These are phyloP conservation scores for Fusarium tjaetaba DNA, from an alignment of 2,329 filamentous ascomycete species.

Conservation along the genomic window DNA sequence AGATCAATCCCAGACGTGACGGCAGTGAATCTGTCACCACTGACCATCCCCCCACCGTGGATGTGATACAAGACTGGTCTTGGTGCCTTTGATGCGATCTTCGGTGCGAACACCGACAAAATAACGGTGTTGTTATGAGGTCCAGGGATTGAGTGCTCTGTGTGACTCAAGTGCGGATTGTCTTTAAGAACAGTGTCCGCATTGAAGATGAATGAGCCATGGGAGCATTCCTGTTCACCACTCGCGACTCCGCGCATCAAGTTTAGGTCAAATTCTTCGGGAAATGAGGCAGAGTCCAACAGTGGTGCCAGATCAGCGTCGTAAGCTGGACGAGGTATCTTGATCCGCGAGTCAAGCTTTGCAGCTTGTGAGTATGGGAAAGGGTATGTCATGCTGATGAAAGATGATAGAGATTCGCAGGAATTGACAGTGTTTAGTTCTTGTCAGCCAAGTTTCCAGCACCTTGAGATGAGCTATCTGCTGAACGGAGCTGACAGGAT, in stretches of 20 bases:
- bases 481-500: neutral
- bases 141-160: neutral
- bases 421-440: fast-evolving
- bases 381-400: neutral
- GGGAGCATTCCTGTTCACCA: neutral
- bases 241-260: slow-evolving; percentile 5
- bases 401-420: fast-evolving
- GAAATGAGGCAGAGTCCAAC: slow-evolving; percentile 1
- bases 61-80: slow-evolving; percentile 4
- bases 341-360: slow-evolving; percentile 1
- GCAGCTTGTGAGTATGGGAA: slow-evolving; percentile 7
- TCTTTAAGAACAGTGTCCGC: neutral
- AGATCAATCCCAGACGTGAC: neutral
- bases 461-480: neutral
- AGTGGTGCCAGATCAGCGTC: neutral
- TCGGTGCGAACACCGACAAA: neutral
- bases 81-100: neutral
- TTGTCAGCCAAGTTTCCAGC: neutral
- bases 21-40: neutral
- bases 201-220: slow-evolving; percentile 4
- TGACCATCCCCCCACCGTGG: slow-evolving; percentile 3
- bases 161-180: neutral
- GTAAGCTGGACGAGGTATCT: neutral
- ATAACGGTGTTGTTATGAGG: neutral
- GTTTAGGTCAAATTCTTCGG: slow-evolving; percentile 5